Evolutionary conservation across 2,329 filamentous ascomycete genomes (phyloP), one percentile per base, ranked within the genome.

Genomic region (Penicillium glabrum): DNA sequence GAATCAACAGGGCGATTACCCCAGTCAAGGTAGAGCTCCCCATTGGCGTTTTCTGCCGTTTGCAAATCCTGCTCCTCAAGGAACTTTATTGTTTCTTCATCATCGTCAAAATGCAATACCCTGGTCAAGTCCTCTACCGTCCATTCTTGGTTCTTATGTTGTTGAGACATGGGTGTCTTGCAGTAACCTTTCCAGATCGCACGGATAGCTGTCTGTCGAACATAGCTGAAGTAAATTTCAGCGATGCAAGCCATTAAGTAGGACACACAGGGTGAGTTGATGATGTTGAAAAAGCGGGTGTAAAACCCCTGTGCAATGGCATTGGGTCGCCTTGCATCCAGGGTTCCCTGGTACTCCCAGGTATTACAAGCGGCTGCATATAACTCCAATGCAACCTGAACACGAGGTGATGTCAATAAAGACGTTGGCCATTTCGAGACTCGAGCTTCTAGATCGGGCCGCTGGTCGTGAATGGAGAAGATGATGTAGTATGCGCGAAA

Each of bases 191-290:
- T 79, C 78, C 79, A 83, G 41, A 86, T 79, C 3, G 79, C 77
- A 39, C 82, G 79, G 46, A 88, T 76, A 6, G 82, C 80, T 24
- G 79, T 80, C 50, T 82, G 78, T 11, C 86, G 82, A 44, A 88
- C 74, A 26, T 82, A 73, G 53, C 82, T 83, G 71, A 88, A 88
- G 59, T 83, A 83, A 11, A 86, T 81, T 63, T 88, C 86, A 1
- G 84, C 83, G 24, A 86, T 83, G 69, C 86, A 88, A 8, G 82
- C 85, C 81, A 86, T 84, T 8, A 87, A 72, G 64, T 87, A 88
- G 0, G 85, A 83, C 1, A 85, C 79, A 31, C 77, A 74, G 3
- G 76, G 75, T 1, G 84, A 87, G 53, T 77, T 75, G 43, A 88
- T 70, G 19, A 85, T 64, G 10, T 74, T 77, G 78, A 86, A 88